phyloP scores from a whole-genome alignment of 768 basidiomycete genomes.

The Coprinopsis cinerea region DNA sequence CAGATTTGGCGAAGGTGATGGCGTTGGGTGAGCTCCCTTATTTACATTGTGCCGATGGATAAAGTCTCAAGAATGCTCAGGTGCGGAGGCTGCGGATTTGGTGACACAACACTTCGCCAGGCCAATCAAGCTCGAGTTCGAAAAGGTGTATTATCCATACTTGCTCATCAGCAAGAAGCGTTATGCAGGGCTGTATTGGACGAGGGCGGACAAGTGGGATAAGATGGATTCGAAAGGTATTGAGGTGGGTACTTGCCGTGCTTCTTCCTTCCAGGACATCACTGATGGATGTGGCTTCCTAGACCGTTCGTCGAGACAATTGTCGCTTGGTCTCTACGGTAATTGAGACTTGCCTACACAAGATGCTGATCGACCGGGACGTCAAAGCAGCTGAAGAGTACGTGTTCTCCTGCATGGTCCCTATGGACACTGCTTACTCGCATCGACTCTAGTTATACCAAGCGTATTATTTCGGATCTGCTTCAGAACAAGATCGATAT shows the following conservation, averaged over 20 bases:
- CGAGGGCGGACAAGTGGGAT: slow-evolving; percentile 89
- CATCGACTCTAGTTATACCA: slow-evolving; percentile 63
- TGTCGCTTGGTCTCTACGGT: slow-evolving; percentile 98
- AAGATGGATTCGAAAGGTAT: slow-evolving; percentile 99
- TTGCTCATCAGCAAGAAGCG: slow-evolving; percentile 98
- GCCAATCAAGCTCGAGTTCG: slow-evolving; percentile 98
- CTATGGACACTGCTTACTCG: slow-evolving; percentile 1
- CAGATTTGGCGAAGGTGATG: slow-evolving; percentile 85
- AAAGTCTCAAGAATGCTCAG: slow-evolving; percentile 31
- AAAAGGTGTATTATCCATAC: slow-evolving; percentile 99
- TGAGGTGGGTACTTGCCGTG: no score
- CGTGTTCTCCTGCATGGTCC: slow-evolving; percentile 23
- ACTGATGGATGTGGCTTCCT: background rate
- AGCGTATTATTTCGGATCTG: slow-evolving; percentile 88
- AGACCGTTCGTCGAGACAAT: slow-evolving; percentile 98
- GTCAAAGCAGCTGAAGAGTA: slow-evolving; percentile 92
- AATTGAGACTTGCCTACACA: slow-evolving; percentile 96
- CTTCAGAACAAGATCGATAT: slow-evolving; percentile 97
- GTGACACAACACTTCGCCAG: slow-evolving; percentile 89
- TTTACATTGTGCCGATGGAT: background rate
- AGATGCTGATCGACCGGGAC: slow-evolving; percentile 94
- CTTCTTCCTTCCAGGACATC: slow-evolving; percentile 3
- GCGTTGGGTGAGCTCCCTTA: slow-evolving; percentile 57
- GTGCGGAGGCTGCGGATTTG: slow-evolving; percentile 86
- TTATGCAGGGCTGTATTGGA: slow-evolving; percentile 98